Evolutionary conservation across 2,329 filamentous ascomycete genomes (phyloP), one percentile per base, ranked within the genome.

Genomic region (Cercospora citrullina): DNA sequence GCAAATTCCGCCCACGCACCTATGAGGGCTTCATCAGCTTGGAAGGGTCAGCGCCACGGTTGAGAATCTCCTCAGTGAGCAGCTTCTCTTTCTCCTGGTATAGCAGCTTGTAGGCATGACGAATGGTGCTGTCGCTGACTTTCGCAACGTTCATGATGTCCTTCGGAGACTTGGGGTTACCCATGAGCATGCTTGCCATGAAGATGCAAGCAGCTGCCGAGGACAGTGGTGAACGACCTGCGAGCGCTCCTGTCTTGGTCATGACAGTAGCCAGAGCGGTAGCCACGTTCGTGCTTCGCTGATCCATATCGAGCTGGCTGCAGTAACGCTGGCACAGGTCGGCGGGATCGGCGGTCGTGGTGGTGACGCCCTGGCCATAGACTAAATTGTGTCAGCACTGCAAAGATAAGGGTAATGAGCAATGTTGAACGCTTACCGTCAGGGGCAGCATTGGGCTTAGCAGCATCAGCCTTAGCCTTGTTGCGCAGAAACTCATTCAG

Each of bases 151-250:
- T 80, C 5, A 93, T 91, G 74, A 99, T 97, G 69, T 96, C 91
- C 79, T 94, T 94, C n/a, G 93, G 91, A 6, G 87, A 84, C 75
- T 91, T 91, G 21, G 88, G 84, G 73, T 95, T 87, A 65, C 90
- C 91, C 82, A 97, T 90, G 42, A 98, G 85, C 76, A 94, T 89
- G 31, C 92, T 93, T 4, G 94, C 91, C 89, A 98, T 95, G 84
- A 95, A 99, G 79, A 99, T 97, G 79, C 93, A 96, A 33, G 95
- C 94, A 18, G 94, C 94, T 6, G 96, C 94, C 69, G 96, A 93
- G 1, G 94, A 97, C 60, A 99, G 85, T 21, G 95, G 95, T 67
- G 94, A 98, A 68, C 95, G 92, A 72, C 95, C 95, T 39, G 94
- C 94, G 68, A 98, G 87, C 65, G 93, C 90, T 68, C 92, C 91